Conservation (phyloP, 257 asterid genomes). For the Ehretia macrophylla region DNA sequence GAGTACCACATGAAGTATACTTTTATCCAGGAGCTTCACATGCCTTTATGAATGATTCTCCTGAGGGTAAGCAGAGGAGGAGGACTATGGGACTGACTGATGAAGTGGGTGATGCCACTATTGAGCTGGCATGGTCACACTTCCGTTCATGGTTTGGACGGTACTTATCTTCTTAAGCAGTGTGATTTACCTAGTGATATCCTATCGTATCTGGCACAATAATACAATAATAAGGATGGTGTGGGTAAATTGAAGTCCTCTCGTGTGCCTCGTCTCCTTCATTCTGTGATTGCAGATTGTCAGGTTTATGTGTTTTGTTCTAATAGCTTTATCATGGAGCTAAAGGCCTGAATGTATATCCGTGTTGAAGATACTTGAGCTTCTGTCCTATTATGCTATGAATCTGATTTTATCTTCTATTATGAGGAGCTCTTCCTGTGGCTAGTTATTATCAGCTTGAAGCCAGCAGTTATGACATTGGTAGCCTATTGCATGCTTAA, state of each 20-base stretch:
- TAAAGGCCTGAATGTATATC: too few relatives aligned
- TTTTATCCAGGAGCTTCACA: constrained; percentile 71
- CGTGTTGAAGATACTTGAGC: not conserved
- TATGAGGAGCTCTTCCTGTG: too few relatives aligned
- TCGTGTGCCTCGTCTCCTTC: not conserved
- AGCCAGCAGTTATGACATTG: too few relatives aligned
- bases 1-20: constrained; percentile 72
- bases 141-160: constrained; percentile 77
- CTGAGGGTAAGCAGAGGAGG: constrained; percentile 69
- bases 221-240: not conserved
- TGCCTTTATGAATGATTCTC: constrained; percentile 89
- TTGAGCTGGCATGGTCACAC: constrained; percentile 82
- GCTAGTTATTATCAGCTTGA: too few relatives aligned
- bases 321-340: not conserved
- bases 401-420: not conserved
- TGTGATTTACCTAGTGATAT: not conserved
- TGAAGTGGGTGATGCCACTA: constrained; percentile 54
- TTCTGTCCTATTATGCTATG: not conserved
- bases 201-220: not conserved
- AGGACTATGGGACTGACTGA: constrained; percentile 76
- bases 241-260: not conserved
- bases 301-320: not conserved
- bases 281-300: too few relatives aligned
- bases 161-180: constrained; percentile 46
- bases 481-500: too few relatives aligned